Percentiles rank a stretch among this genome's conserved stretches.
Evolutionary conservation across 257 asterid species (phyloP).

Genomic region (Plectranthus barbatus): DNA sequence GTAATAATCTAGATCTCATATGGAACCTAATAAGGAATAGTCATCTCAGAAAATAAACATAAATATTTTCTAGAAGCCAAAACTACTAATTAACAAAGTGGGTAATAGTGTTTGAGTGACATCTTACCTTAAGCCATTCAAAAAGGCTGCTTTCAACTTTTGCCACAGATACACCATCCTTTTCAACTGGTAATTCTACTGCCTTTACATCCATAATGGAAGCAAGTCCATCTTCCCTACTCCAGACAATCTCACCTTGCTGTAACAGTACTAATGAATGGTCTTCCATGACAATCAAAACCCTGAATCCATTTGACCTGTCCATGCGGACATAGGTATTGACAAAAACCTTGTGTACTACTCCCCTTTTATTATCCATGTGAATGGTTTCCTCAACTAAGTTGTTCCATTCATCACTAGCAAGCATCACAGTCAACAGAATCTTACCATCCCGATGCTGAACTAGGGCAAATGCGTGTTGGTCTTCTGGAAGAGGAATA

Average conservation of each 20-base stretch:
- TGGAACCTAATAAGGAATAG: neutral
- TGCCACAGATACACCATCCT: conserved; percentile 88
- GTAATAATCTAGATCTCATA: conserved; percentile 10
- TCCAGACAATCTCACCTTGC: conserved; percentile 93
- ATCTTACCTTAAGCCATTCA: conserved; percentile 91
- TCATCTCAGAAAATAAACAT: neutral
- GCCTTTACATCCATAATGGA: conserved; percentile 81
- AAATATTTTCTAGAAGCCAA: neutral
- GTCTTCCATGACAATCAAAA: conserved; percentile 94
- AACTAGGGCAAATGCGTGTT: conserved; percentile 63
- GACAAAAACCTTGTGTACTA: conserved; percentile 68
- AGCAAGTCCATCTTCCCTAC: conserved; percentile 94
- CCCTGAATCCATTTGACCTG: conserved; percentile 90
- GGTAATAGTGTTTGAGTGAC: conserved; percentile 1
- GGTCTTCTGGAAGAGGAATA: conserved; percentile 51
- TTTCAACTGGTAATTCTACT: conserved; percentile 82
- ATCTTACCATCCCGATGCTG: conserved; percentile 53
- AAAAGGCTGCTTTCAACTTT: conserved; percentile 89
- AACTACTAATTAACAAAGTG: neutral
- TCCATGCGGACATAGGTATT: conserved; percentile 78
- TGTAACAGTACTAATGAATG: conserved; percentile 75
- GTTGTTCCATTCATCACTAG: conserved; percentile 59
- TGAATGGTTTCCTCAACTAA: conserved; percentile 58
- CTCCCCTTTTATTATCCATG: conserved; percentile 71
- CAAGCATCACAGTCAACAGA: conserved; percentile 57